A percentile compares a stretch with the other conserved stretches of the same genome.
phyloP scores from a whole-genome alignment of 1,284 basidiomycete genomes.

The Boletellus deceptivus region DNA sequence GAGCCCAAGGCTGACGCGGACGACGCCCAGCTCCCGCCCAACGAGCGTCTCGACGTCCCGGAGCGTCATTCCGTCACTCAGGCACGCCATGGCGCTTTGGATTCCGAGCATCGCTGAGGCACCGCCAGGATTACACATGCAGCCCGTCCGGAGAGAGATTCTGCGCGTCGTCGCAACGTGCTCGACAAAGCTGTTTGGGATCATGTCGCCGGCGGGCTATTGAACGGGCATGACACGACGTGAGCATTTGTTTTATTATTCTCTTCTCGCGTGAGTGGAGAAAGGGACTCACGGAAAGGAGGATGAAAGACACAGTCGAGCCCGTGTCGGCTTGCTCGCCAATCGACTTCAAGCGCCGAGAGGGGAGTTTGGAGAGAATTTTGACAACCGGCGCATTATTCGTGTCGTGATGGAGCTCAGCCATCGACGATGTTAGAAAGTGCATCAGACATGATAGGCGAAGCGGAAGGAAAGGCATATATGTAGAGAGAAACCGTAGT shows the following conservation, averaged over 20 bases:
- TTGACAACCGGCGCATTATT: constrained; percentile 57
- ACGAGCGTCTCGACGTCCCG: constrained; percentile 59
- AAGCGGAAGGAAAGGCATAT: constrained; percentile 72
- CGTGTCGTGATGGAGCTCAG: constrained; percentile 54
- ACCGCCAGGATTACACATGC: constrained; percentile 83
- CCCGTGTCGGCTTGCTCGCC: constrained; percentile 69
- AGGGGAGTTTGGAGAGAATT: constrained; percentile 61
- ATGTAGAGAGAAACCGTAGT: constrained; percentile 69
- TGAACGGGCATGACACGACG: constrained; percentile 1
- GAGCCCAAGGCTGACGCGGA: constrained; percentile 72
- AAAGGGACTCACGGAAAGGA: constrained; percentile 54
- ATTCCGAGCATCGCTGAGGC: constrained; percentile 69
- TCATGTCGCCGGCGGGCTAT: constrained; percentile 61
- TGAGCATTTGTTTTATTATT: background rate
- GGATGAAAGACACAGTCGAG: constrained; percentile 60
- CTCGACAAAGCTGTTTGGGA: constrained; percentile 71
- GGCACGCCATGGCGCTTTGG: constrained; percentile 60
- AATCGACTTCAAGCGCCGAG: constrained; percentile 50
- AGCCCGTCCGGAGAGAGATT: constrained; percentile 77
- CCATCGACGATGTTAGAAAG: constrained; percentile 54
- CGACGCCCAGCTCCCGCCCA: constrained; percentile 69
- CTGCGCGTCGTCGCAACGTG: constrained; percentile 59
- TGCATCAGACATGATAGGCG: constrained; percentile 64
- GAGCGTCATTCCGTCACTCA: constrained; percentile 59
- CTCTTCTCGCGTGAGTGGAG: background rate